Evolutionary conservation across 2,329 filamentous ascomycete genomes (phyloP).

Genomic region (Alternaria arborescens): DNA sequence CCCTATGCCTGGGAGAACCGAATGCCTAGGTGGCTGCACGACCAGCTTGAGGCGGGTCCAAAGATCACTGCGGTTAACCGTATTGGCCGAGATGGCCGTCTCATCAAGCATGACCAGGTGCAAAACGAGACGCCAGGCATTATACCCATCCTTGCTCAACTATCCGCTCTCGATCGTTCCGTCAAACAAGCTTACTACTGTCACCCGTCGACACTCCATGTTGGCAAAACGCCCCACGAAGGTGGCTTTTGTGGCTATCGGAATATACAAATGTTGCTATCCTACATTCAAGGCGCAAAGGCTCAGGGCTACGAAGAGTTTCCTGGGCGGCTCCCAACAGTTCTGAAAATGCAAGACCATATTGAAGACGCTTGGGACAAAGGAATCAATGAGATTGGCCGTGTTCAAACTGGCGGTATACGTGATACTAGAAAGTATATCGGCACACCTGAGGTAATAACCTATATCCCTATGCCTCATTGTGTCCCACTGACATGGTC

Average conservation of each 20-base stretch:
- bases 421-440: conserved; percentile 93
- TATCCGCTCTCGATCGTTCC: conserved; percentile 66
- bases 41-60: conserved; percentile 53
- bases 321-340: conserved; percentile 69
- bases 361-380: conserved; percentile 90
- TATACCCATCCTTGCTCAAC: conserved; percentile 56
- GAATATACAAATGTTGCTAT: conserved; percentile 91
- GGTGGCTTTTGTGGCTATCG: conserved; percentile 95
- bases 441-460: conserved; percentile 81
- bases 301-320: conserved; percentile 69
- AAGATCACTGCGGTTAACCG: conserved; percentile 51
- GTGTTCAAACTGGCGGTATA: conserved; percentile 85
- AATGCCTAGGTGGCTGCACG: conserved; percentile 56
- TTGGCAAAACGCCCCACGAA: conserved; percentile 81
- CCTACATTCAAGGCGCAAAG: conserved; percentile 72
- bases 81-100: conserved; percentile 54
- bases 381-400: conserved; percentile 78
- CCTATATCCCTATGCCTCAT: background rate
- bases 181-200: conserved; percentile 82
- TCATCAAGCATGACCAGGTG: conserved; percentile 53
- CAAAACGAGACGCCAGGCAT: conserved; percentile 57
- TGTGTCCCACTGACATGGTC: conserved; percentile 18
- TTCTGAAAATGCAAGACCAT: conserved; percentile 82
- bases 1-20: conserved; percentile 57
- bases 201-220: conserved; percentile 75